Base-by-base conservation (phyloP, 106 monocot species). In the Posidonia australis region DNA sequence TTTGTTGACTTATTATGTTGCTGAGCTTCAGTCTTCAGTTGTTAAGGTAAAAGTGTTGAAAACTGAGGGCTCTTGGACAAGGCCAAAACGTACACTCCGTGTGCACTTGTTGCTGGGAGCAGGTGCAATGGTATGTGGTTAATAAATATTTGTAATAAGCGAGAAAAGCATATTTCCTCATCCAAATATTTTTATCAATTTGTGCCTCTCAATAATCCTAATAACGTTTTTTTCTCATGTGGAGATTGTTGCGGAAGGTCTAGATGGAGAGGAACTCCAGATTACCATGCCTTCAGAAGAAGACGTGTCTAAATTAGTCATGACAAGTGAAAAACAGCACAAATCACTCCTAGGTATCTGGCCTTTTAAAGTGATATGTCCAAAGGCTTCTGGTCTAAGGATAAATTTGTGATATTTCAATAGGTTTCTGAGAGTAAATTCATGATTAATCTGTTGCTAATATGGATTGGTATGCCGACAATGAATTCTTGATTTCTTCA, bases 251-350 rank as follows among this genome's bases (percentile, higher is more conserved):
- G 74, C 66, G 13, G 42, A 24, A 9, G 90, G 98, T 54, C 46
- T 70, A 64, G 98, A 98, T 81, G 98, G 98, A 60, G 81, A 85
- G 58, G 81, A 90, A 68, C 32, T 98, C 51, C 72, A 77, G 3
- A 79, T 91, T 46, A 62, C 44, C 20, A 67, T 98, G 59, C 98
- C 98, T 77, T 79, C 85, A 43, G 64, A 80, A 58, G 67, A 73
- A 67, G 84, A 91, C 65, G 68, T 98, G 49, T 78, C 79, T 44
- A 77, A 68, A 24, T 77, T 91, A 46, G 59, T 85, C 28, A 56
- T 19, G 13, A 63, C 51, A 61, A 81, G 85, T 79, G 75, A 98
- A 91, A 67, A 72, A 48, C 61, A 77, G 62, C 80, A 80, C 43
- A 78, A 32, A 65, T 51, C 45, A 48, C 73, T 59, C 22, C 51